Evolutionary conservation across 768 basidiomycete species (phyloP).

Genomic region (Hygrophorus russula): DNA sequence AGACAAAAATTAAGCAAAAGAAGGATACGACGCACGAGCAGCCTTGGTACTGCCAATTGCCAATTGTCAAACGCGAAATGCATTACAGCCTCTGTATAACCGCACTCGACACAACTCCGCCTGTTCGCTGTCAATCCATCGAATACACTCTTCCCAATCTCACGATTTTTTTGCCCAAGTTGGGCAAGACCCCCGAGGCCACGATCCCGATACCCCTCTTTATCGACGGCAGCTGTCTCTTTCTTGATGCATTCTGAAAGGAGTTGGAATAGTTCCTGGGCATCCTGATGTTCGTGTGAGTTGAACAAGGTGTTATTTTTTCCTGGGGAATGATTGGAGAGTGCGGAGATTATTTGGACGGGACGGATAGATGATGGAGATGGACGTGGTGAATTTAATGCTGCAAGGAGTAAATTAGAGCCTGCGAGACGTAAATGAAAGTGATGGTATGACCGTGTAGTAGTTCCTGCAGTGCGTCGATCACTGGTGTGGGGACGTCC

Average conservation of each 20-base stretch:
- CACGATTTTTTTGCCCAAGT: conserved; percentile 13
- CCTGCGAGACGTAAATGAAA: background rate
- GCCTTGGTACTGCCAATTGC: conserved; percentile 64
- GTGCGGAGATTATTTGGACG: conserved; percentile 55
- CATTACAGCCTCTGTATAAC: conserved; percentile 91
- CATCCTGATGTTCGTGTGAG: conserved; percentile 94
- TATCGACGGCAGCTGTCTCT: conserved; percentile 65
- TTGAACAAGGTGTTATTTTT: conserved; percentile 56
- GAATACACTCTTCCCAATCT: conserved; percentile 61
- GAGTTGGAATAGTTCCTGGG: conserved; percentile 95
- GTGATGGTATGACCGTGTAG: conserved; percentile 42
- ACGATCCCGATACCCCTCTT: conserved; percentile 58
- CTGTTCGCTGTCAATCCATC: conserved; percentile 88
- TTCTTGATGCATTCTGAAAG: conserved; percentile 83
- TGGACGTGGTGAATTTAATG: conserved; percentile 50
- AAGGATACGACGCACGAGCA: conserved; percentile 33
- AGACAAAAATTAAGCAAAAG: background rate
- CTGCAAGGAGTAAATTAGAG: conserved; percentile 22
- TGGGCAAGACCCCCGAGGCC: conserved; percentile 52
- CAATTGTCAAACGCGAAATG: conserved; percentile 82
- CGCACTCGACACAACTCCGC: conserved; percentile 79
- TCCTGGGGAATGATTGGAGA: conserved; percentile 43
- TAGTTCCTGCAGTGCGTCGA: conserved; percentile 68
- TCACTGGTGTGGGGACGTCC: conserved; percentile 79
- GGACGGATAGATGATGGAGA: conserved; percentile 60